Base-by-base conservation (phyloP, 495 filamentous ascomycete species). In the Rhypophila decipiens region DNA sequence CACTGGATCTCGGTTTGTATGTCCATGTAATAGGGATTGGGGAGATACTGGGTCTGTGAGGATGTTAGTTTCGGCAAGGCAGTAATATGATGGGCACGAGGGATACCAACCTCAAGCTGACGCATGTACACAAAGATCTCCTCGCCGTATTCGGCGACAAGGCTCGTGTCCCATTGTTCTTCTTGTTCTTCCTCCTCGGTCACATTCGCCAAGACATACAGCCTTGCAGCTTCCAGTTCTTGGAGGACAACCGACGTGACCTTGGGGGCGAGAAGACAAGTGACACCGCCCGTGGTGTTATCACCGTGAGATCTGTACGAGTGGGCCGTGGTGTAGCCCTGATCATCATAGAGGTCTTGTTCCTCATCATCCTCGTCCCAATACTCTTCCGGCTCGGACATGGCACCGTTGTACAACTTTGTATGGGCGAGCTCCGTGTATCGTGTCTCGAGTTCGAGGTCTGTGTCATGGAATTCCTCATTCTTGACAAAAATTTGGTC, bases 1-100 rank as follows among this genome's bases (percentile, higher is more conserved):
- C 94, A 97, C 64, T 95, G 88, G 46, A 98, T 91, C 65, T 97
- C 90, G n/a, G 83, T 80, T 63, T 98, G 93, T 43, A 85, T 83
- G 41, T 95, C 88, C 94, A 98, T 97, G 71, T 98, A 98, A 57
- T 90, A 80, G 2, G 86, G 74, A 58, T 90, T 86, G 1, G 93
- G 93, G 35, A 88, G 68, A 78, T 97, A 84, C 35, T 76, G 77
- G 50, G 78, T 78, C 89, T 95, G 55, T 35, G 9, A 12, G n/a
- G n/a, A n/a, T n/a, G n/a, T n/a, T n/a, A 31, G 7, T 31, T 19
- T 15, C 31, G 45, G 33, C 10, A 13, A 9, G 53, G 67, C 45
- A 68, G 58, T 38, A 50, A 40, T 7, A 44, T 21, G 20, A 19
- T 15, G 17, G 9, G 31, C 15, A 27, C 8, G 3, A 5, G 0